phyloP scores from a whole-genome alignment of 2,329 filamentous ascomycete species.

The Raffaelea ambrosiae region DNA sequence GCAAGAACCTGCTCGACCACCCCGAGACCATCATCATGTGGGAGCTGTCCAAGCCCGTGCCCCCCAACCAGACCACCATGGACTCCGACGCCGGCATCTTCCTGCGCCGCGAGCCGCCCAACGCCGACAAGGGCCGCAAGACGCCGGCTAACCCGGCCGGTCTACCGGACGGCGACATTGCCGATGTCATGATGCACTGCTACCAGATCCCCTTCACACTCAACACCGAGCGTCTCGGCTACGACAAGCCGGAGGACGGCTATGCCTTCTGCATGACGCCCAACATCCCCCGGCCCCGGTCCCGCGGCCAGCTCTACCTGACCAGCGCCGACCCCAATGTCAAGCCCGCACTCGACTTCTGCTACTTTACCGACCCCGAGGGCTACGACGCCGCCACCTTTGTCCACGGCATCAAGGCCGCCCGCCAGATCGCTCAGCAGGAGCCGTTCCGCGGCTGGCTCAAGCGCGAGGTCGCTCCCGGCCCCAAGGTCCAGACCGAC shows the following conservation, averaged over 20 bases:
- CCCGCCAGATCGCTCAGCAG: constrained; percentile 11
- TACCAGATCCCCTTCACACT: constrained; percentile 90
- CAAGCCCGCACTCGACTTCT: constrained; percentile 17
- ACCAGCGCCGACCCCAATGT: constrained; percentile 13
- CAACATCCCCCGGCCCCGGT: constrained; percentile 78
- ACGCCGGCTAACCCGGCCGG: constrained; percentile 38
- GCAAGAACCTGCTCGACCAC: constrained; percentile 54
- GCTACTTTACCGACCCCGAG: constrained; percentile 33
- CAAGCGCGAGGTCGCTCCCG: constrained; percentile 41
- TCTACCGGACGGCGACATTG: constrained; percentile 60
- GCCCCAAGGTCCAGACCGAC: constrained; percentile 55
- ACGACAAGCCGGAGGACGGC: constrained; percentile 40
- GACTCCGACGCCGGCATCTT: constrained; percentile 86
- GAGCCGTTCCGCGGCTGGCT: constrained; percentile 14
- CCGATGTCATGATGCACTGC: constrained; percentile 94
- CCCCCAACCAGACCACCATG: constrained; percentile 77
- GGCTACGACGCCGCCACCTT: constrained; percentile 23
- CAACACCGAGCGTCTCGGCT: constrained; percentile 76
- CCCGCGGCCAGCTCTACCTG: constrained; percentile 44
- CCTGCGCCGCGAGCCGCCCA: constrained; percentile 65
- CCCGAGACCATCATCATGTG: constrained; percentile 55
- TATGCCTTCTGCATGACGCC: constrained; percentile 91
- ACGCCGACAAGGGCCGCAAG: constrained; percentile 55
- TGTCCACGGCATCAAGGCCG: constrained; percentile 12
- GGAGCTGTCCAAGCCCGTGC: constrained; percentile 72